Percentiles rank a stretch among this genome's conserved stretches.
phyloP scores from a whole-genome alignment of 305 asterid species.

The Fraxinus platypoda region DNA sequence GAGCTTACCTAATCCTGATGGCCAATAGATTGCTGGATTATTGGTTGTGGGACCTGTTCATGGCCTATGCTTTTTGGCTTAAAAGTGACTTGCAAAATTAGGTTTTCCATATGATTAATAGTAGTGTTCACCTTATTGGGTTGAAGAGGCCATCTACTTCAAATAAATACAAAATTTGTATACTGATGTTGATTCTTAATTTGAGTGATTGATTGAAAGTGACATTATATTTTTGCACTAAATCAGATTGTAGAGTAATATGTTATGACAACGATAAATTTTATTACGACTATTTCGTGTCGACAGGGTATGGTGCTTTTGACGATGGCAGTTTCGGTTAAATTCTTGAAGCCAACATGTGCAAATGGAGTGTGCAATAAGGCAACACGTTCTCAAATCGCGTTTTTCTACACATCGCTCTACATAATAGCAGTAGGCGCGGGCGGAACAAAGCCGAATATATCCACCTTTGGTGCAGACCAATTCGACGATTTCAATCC shows the following conservation, averaged over 20 bases:
- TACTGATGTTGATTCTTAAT: background rate
- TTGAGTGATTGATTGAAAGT: background rate
- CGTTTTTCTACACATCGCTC: slow-evolving; percentile 70
- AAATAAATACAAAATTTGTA: slow-evolving; percentile 7
- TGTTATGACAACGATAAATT: background rate
- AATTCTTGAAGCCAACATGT: slow-evolving; percentile 57
- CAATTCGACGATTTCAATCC: slow-evolving; percentile 77
- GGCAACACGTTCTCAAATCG: slow-evolving; percentile 51
- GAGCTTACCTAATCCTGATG: slow-evolving; percentile 32
- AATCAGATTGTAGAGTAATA: background rate
- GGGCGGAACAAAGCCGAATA: slow-evolving; percentile 87
- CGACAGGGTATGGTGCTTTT: slow-evolving; percentile 75
- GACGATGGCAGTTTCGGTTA: slow-evolving; percentile 69
- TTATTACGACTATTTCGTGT: background rate
- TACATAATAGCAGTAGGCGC: slow-evolving; percentile 78
- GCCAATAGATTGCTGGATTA: slow-evolving; percentile 27
- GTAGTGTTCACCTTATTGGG: slow-evolving; percentile 7
- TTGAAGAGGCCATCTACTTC: background rate
- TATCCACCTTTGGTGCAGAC: slow-evolving; percentile 89
- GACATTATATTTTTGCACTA: background rate
- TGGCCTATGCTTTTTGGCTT: slow-evolving; percentile 12
- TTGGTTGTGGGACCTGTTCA: slow-evolving; percentile 33
- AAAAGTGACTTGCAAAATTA: slow-evolving; percentile 23
- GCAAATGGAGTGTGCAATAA: slow-evolving; percentile 62
- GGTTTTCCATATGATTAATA: slow-evolving; percentile 32